Base-by-base conservation (phyloP, 2,329 filamentous ascomycete species). In the Phaeosphaeriaceae sp. region DNA sequence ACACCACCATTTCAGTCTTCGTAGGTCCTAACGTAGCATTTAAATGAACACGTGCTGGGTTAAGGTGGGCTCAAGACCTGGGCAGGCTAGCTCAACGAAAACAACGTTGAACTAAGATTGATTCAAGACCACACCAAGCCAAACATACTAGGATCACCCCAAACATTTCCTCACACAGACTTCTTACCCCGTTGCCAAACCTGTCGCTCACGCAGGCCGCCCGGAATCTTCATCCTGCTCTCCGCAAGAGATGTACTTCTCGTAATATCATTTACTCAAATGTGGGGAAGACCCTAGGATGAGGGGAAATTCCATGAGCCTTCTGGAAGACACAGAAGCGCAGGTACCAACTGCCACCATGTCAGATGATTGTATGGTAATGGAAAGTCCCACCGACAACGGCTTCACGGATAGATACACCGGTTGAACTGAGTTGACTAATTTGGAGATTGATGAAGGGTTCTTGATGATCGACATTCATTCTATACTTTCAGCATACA, bases 401-500 rank as follows among this genome's bases (percentile, higher is more conserved):
- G 54, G 56, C 56, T 49, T 49, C 42, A 42, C 51, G 56, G 56
- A 48, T 35, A 28, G 44, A 33, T 16, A 48, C 42, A 55, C 56
- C 56, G 56, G 54, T 49, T 53, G 39, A 51, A 53, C 42, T 45
- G 50, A 49, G 41, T 44, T 21, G 46, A 44, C 43, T 42, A 55
- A 55, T 58, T 43, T 56, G 39, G 21, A 47, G 34, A 55, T 58
- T 58, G 54, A 55, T 58, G 54, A 60, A 58, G 36, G 44, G 18
- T 18, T 43, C 46, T 47, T 41, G 50, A 39, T 40, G 38, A 33
- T 23, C 18, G 45, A 45, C 32, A 21, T 26, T 45, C 32, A 23
- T 21, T 37, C 50, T 50, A n/a, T 16, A 42, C 26, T 23, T 35
- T 15, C 15, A 40, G 30, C 26, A 41, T 60, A 58, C 52, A 60